Conservation (phyloP, 2,329 filamentous ascomycete genomes). For the Colletotrichum cordylinicola region DNA sequence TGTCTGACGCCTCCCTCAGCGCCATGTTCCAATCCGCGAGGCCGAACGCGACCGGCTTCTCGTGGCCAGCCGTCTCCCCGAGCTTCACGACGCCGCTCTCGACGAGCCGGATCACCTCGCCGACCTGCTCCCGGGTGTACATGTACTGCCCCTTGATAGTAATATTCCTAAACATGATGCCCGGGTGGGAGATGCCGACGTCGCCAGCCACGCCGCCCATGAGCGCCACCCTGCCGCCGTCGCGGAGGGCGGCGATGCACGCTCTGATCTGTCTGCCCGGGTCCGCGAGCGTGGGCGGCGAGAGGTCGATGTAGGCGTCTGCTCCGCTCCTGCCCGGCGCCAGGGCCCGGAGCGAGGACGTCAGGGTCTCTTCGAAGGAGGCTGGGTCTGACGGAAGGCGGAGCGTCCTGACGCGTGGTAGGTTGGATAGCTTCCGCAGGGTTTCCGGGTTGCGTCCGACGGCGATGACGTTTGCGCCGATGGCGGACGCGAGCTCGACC, state of each 20-base stretch:
- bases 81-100: neutral
- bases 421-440: constrained; percentile 35
- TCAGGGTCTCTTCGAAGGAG: constrained; percentile 41
- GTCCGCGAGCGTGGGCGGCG: neutral
- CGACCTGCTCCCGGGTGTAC: neutral
- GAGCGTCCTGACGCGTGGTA: constrained; percentile 38
- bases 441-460: constrained; percentile 47
- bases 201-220: neutral
- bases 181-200: neutral
- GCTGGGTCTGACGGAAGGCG: constrained; percentile 32
- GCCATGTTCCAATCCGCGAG: neutral
- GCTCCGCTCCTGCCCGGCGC: neutral
- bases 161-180: neutral
- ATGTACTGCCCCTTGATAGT: neutral
- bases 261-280: neutral
- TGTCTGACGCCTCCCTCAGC: neutral
- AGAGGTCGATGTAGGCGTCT: neutral
- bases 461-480: constrained; percentile 59
- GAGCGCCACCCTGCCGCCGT: neutral
- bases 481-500: constrained; percentile 51
- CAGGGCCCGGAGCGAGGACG: constrained; percentile 21
- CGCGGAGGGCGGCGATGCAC: neutral
- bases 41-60: neutral
- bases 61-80: neutral
- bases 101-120: neutral